These are phyloP conservation scores for Gossypium schwendimanii DNA, from an alignment of 441 rosid genomes.

Conservation along the genomic window DNA sequence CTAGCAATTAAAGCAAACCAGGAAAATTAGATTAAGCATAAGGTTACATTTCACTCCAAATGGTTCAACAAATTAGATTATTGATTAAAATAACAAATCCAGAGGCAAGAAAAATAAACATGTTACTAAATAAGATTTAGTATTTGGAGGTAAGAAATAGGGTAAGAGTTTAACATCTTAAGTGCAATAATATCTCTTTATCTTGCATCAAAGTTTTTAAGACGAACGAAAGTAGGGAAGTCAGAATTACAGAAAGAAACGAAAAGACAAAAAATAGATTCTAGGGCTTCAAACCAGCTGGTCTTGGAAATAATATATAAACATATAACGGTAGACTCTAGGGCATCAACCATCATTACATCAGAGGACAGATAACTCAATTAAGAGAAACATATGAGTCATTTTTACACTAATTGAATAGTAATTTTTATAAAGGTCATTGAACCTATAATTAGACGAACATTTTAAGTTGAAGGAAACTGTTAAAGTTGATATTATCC, in stretches of 20 bases:
- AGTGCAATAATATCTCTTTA: background rate
- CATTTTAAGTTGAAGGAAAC: background rate
- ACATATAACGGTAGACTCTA: background rate
- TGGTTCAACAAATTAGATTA: background rate
- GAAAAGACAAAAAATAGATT: background rate
- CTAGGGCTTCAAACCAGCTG: background rate
- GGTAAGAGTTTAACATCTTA: background rate
- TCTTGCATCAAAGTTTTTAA: background rate
- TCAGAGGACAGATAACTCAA: background rate
- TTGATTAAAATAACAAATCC: background rate
- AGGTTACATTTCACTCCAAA: background rate
- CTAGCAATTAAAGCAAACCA: slow-evolving; percentile 32
- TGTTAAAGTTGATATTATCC: background rate
- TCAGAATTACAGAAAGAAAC: background rate
- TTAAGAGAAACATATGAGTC: background rate
- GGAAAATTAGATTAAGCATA: slow-evolving; percentile 4
- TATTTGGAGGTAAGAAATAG: background rate
- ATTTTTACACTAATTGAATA: background rate
- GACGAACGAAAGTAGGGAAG: background rate
- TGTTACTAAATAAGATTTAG: background rate
- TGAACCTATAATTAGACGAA: background rate
- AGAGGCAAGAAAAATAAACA: background rate
- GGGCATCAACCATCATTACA: background rate
- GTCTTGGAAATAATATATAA: background rate
- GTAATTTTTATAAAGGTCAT: background rate